Conservation (phyloP, 2,329 filamentous ascomycete genomes). For the Colletotrichum ledebouriae region DNA sequence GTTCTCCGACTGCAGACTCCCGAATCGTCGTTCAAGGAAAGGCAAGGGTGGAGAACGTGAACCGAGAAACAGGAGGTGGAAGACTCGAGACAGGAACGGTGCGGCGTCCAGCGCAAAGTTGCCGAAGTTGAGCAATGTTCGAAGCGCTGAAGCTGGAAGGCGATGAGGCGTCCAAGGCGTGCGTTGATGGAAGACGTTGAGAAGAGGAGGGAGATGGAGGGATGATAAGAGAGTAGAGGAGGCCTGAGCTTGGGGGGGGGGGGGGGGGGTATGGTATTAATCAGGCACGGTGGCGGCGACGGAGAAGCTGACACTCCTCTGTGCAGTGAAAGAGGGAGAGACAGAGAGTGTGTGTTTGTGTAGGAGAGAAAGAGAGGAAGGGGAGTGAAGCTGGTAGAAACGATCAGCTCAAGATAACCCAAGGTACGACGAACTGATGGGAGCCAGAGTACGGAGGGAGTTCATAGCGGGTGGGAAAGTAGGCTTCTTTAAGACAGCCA, state of each 20-base stretch:
- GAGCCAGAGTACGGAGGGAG: conserved; percentile 38
- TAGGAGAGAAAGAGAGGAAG: conserved; percentile 11
- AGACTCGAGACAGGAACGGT: conserved; percentile 41
- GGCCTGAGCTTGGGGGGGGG: conserved; percentile 36
- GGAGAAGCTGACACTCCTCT: conserved; percentile 30
- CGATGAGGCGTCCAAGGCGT: conserved; percentile 21
- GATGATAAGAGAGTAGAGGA: conserved; percentile 35
- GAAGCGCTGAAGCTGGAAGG: conserved; percentile 31
- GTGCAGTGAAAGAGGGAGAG: background rate
- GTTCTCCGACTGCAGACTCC: conserved; percentile 35
- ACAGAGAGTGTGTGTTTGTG: conserved; percentile 11
- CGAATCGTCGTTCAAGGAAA: conserved; percentile 34
- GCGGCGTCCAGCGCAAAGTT: conserved; percentile 43
- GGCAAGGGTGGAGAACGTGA: conserved; percentile 22
- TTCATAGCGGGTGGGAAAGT: conserved; percentile 45
- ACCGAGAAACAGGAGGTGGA: conserved; percentile 37
- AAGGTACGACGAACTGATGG: conserved; percentile 43
- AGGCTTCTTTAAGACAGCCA: conserved; percentile 46
- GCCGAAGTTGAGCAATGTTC: conserved; percentile 41
- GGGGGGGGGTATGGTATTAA: conserved; percentile 39
- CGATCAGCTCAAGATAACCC: conserved; percentile 43
- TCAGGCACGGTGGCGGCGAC: conserved; percentile 37
- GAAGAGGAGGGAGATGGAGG: conserved; percentile 25
- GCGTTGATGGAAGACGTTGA: conserved; percentile 15
- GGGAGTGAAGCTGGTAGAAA: conserved; percentile 39